A percentile compares a stretch with the other conserved stretches of the same genome.
Evolutionary conservation across 75 land plant species (phyloP).

Genomic region (Pinus albicaulis): DNA sequence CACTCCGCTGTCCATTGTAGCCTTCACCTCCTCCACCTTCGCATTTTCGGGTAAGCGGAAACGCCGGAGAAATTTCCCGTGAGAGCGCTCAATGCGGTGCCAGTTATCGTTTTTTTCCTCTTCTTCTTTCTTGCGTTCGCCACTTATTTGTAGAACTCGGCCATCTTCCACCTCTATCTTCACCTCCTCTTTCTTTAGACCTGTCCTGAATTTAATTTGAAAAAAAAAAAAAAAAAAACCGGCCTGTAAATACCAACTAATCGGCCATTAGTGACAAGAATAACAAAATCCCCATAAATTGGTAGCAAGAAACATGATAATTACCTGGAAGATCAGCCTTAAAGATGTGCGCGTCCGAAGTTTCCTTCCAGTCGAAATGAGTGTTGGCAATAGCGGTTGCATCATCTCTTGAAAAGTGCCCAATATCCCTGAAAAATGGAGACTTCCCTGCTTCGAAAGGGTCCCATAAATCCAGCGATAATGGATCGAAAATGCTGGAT

Average conservation of each 20-base stretch:
- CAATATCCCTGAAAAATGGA: too few relatives aligned
- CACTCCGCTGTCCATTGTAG: slow-evolving; percentile 37
- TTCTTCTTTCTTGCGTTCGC: slow-evolving; percentile 16
- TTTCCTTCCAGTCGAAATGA: slow-evolving; percentile 19
- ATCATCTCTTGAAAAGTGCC: neutral
- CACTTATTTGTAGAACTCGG: slow-evolving; percentile 23
- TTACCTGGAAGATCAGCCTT: slow-evolving; percentile 18
- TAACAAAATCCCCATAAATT: too few relatives aligned
- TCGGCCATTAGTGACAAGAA: neutral
- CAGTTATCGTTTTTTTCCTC: slow-evolving; percentile 12
- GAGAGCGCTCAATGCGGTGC: slow-evolving; percentile 24
- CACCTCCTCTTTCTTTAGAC: neutral
- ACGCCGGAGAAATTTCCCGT: slow-evolving; percentile 19
- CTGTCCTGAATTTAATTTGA: slow-evolving; percentile 36
- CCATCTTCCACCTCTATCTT: slow-evolving; percentile 29
- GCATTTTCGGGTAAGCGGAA: slow-evolving; percentile 10
- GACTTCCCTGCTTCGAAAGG: neutral
- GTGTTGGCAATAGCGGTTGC: slow-evolving; percentile 17
- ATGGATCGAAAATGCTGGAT: slow-evolving; percentile 11
- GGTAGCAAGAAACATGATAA: too few relatives aligned
- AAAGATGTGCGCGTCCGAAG: slow-evolving; percentile 9
- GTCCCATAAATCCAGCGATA: slow-evolving; percentile 9
- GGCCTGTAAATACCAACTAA: slow-evolving; percentile 18
- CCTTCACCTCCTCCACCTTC: slow-evolving; percentile 19
- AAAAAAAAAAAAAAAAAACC: neutral